phyloP scores from a whole-genome alignment of 2,329 filamentous ascomycete species.

The Sporothrix globosa region DNA sequence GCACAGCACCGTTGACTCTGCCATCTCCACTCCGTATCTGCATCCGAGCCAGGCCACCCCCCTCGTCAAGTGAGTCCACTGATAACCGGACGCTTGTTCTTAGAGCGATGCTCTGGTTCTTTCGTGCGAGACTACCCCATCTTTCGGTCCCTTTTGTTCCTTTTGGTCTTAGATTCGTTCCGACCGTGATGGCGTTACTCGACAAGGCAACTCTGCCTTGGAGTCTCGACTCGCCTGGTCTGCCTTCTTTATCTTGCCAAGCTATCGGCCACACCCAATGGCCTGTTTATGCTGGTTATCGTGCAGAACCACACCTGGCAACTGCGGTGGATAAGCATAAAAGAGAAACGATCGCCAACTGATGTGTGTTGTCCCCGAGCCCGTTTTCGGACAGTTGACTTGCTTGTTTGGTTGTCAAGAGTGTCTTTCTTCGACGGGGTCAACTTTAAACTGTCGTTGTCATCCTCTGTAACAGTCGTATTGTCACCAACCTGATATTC shows the following conservation, averaged over 20 bases:
- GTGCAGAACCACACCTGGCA: not conserved
- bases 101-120: not conserved
- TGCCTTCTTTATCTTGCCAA: slow-evolving; percentile 24
- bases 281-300: slow-evolving; percentile 3
- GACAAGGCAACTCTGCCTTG: not conserved
- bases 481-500: not conserved
- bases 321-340: slow-evolving; percentile 14
- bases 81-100: slow-evolving; percentile 21
- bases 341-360: slow-evolving; percentile 8
- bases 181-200: too few relatives aligned
- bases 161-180: too few relatives aligned
- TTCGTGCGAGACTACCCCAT: slow-evolving; percentile 14
- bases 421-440: not conserved
- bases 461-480: not conserved
- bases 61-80: slow-evolving; percentile 3
- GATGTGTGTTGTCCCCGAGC: not conserved
- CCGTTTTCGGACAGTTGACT: not conserved
- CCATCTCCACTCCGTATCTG: slow-evolving; percentile 19
- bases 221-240: not conserved
- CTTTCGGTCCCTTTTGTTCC: too few relatives aligned
- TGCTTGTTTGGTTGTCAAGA: not conserved
- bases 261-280: slow-evolving; percentile 11
- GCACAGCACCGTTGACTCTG: not conserved
- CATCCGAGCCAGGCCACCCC: slow-evolving; percentile 14
- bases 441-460: not conserved